Conservation (phyloP, 345 rosid species). For the Arabis hirsuta region DNA sequence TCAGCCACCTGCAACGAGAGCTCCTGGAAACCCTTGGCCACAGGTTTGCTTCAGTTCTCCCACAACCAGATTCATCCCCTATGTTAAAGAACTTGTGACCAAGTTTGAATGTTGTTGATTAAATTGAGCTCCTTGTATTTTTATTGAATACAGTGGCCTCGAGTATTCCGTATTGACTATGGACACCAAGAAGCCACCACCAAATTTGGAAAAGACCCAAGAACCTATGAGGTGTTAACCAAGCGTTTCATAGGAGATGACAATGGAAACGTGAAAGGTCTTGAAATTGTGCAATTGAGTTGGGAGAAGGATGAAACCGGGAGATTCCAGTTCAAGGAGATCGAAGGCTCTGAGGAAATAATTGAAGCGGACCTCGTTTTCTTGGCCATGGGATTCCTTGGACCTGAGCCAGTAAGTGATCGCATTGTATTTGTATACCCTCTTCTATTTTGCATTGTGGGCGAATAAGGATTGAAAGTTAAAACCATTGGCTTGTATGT, state of each 20-base stretch:
- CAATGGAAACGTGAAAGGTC: slow-evolving; percentile 78
- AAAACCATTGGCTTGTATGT: neutral
- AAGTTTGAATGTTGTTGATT: slow-evolving; percentile 4
- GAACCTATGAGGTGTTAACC: slow-evolving; percentile 89
- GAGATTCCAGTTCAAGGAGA: slow-evolving; percentile 80
- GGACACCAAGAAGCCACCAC: slow-evolving; percentile 94
- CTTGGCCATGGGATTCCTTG: slow-evolving; percentile 98
- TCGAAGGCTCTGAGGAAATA: slow-evolving; percentile 82
- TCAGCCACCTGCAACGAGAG: slow-evolving; percentile 82
- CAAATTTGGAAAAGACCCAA: slow-evolving; percentile 92
- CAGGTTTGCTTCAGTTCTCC: slow-evolving; percentile 59
- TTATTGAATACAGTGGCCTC: slow-evolving; percentile 81
- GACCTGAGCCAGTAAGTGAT: slow-evolving; percentile 84
- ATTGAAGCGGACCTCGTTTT: slow-evolving; percentile 88
- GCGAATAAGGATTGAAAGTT: neutral
- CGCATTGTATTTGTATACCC: neutral
- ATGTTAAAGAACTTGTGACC: neutral
- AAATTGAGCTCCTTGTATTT: slow-evolving; percentile 3
- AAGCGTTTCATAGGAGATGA: slow-evolving; percentile 90
- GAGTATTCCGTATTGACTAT: slow-evolving; percentile 87
- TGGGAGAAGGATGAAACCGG: slow-evolving; percentile 98
- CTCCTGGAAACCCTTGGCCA: slow-evolving; percentile 99
- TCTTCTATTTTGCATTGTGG: neutral
- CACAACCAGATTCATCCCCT: slow-evolving; percentile 7
- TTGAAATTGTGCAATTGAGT: slow-evolving; percentile 66